A percentile compares a stretch with the other conserved stretches of the same genome.
phyloP scores from a whole-genome alignment of 495 filamentous ascomycete genomes.

The Annulohypoxylon stygium region DNA sequence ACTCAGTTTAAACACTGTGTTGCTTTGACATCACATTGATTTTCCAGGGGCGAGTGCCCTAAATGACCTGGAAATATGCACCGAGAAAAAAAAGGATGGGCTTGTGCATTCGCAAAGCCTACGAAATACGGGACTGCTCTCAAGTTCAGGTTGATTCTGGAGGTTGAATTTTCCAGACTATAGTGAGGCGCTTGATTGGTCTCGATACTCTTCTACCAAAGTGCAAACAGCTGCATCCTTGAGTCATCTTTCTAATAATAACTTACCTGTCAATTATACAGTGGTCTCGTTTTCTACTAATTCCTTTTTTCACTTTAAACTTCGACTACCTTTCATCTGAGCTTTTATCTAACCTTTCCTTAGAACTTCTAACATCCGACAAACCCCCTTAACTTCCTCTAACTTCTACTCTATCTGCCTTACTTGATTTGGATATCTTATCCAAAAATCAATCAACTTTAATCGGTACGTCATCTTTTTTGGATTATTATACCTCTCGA shows the following conservation, averaged over 20 bases:
- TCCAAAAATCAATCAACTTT: neutral
- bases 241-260: neutral
- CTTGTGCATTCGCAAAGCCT: neutral
- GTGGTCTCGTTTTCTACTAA: neutral
- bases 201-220: neutral
- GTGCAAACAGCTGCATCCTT: neutral
- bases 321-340: conserved; percentile 1
- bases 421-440: conserved; percentile 1
- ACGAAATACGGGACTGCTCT: neutral
- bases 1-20: neutral
- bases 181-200: neutral
- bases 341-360: conserved; percentile 5
- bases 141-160: neutral
- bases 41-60: neutral
- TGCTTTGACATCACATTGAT: neutral
- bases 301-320: neutral
- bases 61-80: neutral
- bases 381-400: neutral
- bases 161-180: neutral
- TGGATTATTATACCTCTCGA: neutral
- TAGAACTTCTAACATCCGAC: conserved; percentile 7
- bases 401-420: neutral
- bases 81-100: too few relatives aligned
- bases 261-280: neutral
- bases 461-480: conserved; percentile 1